Base-by-base conservation (phyloP, 1,284 basidiomycete genomes). In the Ceratobasidium sp. region DNA sequence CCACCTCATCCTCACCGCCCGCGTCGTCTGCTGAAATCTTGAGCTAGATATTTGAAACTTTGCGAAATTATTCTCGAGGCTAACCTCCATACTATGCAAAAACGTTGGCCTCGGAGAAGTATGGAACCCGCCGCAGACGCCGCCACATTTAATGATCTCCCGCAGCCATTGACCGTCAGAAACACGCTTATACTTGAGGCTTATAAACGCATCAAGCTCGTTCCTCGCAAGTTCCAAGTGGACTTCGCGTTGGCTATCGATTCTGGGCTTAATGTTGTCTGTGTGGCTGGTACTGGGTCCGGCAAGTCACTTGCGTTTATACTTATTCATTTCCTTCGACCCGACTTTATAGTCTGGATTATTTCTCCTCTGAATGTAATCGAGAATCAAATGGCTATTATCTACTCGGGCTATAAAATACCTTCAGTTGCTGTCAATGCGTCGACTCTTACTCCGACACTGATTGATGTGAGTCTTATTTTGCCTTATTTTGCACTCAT, bases 251-350 rank as follows among this genome's bases (percentile, higher is more conserved):
- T 31, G 43, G 62, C 29, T 34, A 5, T 49, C 5, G 14, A 31
- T 27, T 24, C 62, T 49, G 46, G 27, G 7, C 11, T 11, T 1
- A 24, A 58, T 22, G 66, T 46, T 1, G 29, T 69, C 19, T 69
- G 66, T 22, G 41, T 69, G 13, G 53, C 53, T 24, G 39, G 54
- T 16, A 58, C 53, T 58, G 51, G 61, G 31, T 46, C 41, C 9
- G 64, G 64, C 6, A 53, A 53, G 37, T 51, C 62, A 9, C 62
- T 63, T 13, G 24, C 46, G 11, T 63, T 63, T 31, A 24, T 46
- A 3, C 24, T 63, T 3, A 29, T 63, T 27, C 22, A 41, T 48
- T 63, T 63, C 13, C n/a, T 63, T 16, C 22, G 41, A 16, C n/a
- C n/a, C 19, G 62, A 63, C 41, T 14, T 43, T 16, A 29, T 48